phyloP scores from a whole-genome alignment of 352 stramenopile genomes.

The Phytophthora rubi region DNA sequence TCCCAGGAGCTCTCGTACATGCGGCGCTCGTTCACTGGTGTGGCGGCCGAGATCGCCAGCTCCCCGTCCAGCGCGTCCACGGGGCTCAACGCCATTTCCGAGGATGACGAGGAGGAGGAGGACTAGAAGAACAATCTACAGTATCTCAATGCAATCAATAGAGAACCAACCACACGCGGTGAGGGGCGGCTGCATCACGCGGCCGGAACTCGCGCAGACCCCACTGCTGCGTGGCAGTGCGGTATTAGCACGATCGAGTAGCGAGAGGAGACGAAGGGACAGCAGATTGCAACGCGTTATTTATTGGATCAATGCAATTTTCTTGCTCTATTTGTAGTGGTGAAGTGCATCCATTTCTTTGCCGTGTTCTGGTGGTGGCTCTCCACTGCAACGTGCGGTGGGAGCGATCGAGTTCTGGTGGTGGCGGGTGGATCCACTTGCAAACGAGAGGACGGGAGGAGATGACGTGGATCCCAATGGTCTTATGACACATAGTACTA shows the following conservation, averaged over 20 bases:
- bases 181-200: conserved; percentile 18
- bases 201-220: conserved; percentile 17
- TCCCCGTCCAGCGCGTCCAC: conserved; percentile 67
- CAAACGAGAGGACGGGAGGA: neutral
- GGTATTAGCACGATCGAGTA: conserved; percentile 19
- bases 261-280: neutral
- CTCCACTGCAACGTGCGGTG: neutral
- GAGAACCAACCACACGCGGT: conserved; percentile 15
- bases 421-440: conserved; percentile 16
- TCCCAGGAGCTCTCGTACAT: conserved; percentile 72
- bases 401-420: conserved; percentile 16
- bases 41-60: conserved; percentile 69
- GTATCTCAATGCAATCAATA: conserved; percentile 14
- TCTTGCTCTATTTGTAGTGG: conserved; percentile 18
- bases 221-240: neutral
- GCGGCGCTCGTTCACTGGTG: conserved; percentile 68
- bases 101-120: conserved; percentile 70
- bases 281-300: conserved; percentile 36
- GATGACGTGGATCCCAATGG: conserved; percentile 19
- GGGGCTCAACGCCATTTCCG: conserved; percentile 74
- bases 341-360: no score
- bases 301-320: conserved; percentile 41
- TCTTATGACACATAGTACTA: conserved; percentile 18
- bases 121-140: conserved; percentile 26
- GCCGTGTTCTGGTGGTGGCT: conserved; percentile 10